Evolutionary conservation across 768 basidiomycete species (phyloP).

Genomic region (Collybia mongolica): DNA sequence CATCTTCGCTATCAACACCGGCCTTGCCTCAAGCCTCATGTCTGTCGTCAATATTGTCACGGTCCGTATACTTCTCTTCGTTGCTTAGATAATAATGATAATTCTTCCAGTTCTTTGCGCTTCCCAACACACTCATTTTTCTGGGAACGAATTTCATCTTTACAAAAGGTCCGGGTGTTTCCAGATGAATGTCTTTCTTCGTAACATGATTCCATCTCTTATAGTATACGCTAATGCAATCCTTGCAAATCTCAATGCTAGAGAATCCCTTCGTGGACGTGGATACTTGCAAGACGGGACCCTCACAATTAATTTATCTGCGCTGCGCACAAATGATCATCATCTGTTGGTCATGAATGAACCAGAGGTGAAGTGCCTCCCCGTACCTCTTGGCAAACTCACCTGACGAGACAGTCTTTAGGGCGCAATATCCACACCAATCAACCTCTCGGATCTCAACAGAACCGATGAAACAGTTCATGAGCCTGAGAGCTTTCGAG

Average conservation of each 20-base stretch:
- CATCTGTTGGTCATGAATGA: too few species aligned
- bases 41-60: constrained; percentile 12
- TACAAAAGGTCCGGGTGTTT: constrained; percentile 9
- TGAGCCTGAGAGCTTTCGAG: too few species aligned
- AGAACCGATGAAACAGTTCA: too few species aligned
- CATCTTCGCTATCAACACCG: constrained; percentile 13
- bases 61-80: constrained; percentile 1
- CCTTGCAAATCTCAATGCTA: constrained; percentile 17
- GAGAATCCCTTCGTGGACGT: constrained; percentile 9
- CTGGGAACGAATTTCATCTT: constrained; percentile 14
- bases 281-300: constrained; percentile 1
- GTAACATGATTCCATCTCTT: not conserved
- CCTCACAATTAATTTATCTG: too few species aligned
- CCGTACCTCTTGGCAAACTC: too few species aligned
- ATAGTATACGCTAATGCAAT: constrained; percentile 19
- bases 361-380: too few species aligned
- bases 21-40: constrained; percentile 12
- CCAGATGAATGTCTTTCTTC: not conserved
- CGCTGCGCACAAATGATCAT: too few species aligned
- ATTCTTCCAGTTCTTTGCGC: constrained; percentile 11
- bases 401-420: too few species aligned
- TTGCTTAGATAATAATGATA: not conserved
- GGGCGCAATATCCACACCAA: too few species aligned
- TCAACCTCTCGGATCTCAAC: too few species aligned
- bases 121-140: constrained; percentile 17